Base-by-base conservation (phyloP, 257 asterid genomes). In the Plantago major region DNA sequence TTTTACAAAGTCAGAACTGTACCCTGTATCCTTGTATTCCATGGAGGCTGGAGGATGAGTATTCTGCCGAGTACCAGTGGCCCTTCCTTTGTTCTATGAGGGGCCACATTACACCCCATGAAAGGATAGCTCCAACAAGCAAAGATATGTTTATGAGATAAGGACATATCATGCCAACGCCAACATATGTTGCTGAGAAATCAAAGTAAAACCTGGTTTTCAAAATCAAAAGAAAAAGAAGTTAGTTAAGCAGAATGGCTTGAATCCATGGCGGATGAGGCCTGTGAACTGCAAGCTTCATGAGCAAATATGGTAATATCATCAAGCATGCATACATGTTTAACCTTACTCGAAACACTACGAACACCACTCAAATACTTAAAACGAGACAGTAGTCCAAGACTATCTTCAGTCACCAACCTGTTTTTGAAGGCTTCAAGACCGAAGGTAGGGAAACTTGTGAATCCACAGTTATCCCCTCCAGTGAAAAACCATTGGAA, bases 41-140 rank as follows among this genome's bases (percentile, higher is more conserved):
- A 47, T 88, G 94, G 18, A 91, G 95, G 68, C 85, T 84, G 71
- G 68, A 58, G 6, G 73, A 0, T 0, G 65, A 9, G 37, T 65
- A 55, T 0, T 66, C 60, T 5, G 94, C 92, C 50, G 90, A 55
- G 74, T 68, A 91, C 98, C 98, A 91, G 48, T 81, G 78, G 2
- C 96, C 98, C 69, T 76, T 78, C 66, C 64, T 73, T 15, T 78
- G 57, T 66, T 68, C 46, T 66, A 91, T 84, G 61, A 91, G 94
- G 37, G 98, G 98, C 98, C 95, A 91, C 96, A 91, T 88, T 68
- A 91, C 37, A 37, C 98, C 98, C 98, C 98, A 91, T 6, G 98
- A 91, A 10, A 91, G 80, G 77, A 91, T 81, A 50, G 94, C 89
- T 30, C 98, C 98, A 2, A 88, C 66, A 11, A 91, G 90, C 74